Conservation (phyloP, 176 grass and related monocot genomes). For the Raddia distichophylla region DNA sequence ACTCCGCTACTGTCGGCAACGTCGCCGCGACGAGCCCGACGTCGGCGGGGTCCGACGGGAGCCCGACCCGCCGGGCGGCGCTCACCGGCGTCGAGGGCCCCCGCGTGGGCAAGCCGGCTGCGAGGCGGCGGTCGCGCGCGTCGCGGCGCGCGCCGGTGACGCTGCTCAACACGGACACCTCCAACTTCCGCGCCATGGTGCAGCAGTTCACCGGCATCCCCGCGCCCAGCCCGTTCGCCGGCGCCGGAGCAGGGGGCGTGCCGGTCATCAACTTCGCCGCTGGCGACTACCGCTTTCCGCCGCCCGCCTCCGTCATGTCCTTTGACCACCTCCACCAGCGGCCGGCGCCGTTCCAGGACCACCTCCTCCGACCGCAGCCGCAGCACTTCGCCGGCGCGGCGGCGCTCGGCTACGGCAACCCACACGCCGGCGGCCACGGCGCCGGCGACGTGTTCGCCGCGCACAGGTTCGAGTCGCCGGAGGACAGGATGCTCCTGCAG, state of each 20-base stretch:
- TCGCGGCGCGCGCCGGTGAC: slow-evolving; percentile 81
- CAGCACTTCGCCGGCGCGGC: slow-evolving; percentile 43
- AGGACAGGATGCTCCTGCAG: slow-evolving; percentile 60
- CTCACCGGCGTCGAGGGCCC: slow-evolving; percentile 31
- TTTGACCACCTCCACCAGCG: slow-evolving; percentile 46
- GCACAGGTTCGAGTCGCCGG: slow-evolving; percentile 19
- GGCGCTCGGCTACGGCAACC: slow-evolving; percentile 18
- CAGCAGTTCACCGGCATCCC: slow-evolving; percentile 93
- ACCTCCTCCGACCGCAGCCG: slow-evolving; percentile 38
- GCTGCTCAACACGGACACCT: slow-evolving; percentile 89
- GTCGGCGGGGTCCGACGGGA: slow-evolving; percentile 22
- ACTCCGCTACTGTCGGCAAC: not conserved
- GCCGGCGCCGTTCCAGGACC: slow-evolving; percentile 44
- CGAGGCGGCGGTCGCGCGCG: slow-evolving; percentile 56
- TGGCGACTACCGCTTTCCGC: slow-evolving; percentile 34
- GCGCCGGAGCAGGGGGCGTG: not conserved
- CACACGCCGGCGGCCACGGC: not conserved
- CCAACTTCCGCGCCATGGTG: slow-evolving; percentile 89
- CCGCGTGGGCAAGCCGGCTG: slow-evolving; percentile 54
- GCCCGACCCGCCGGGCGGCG: slow-evolving; percentile 19
- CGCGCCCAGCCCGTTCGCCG: slow-evolving; percentile 24
- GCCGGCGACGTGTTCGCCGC: slow-evolving; percentile 27
- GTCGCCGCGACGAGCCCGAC: slow-evolving; percentile 24
- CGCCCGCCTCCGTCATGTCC: slow-evolving; percentile 27
- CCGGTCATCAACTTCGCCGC: slow-evolving; percentile 53